Percentiles rank a stretch among this genome's conserved stretches.
These are phyloP conservation scores for Kurtzmaniella quercitrusa DNA, from an alignment of 1,139 yeast genomes.

Conservation along the genomic window DNA sequence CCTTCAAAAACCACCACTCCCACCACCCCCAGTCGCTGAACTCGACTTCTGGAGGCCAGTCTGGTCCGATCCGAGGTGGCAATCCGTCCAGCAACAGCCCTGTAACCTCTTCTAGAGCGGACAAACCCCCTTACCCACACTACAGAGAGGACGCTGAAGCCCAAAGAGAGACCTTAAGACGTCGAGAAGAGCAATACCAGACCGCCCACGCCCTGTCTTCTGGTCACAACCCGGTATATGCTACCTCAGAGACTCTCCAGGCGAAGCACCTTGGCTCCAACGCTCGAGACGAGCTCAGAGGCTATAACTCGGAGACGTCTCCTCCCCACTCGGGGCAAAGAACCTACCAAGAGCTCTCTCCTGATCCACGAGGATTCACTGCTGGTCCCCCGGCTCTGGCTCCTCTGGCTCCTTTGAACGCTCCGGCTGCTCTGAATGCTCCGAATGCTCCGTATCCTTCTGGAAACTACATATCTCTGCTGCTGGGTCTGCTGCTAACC, in stretches of 20 bases:
- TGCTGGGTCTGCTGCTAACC: background rate
- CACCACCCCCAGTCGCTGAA: background rate
- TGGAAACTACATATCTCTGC: background rate
- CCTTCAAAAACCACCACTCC: background rate
- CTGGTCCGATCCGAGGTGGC: no score
- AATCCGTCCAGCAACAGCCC: background rate
- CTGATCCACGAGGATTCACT: background rate
- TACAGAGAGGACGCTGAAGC: background rate
- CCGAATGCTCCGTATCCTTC: background rate
- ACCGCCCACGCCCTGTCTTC: background rate
- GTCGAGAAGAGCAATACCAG: constrained; percentile 7
- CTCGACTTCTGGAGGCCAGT: background rate
- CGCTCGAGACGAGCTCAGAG: background rate
- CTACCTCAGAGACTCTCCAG: background rate
- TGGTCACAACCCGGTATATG: background rate
- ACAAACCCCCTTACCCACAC: background rate
- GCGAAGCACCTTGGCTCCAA: background rate
- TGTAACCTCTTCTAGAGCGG: background rate
- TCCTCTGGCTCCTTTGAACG: no score
- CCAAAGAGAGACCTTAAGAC: background rate
- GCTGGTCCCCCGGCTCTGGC: no score
- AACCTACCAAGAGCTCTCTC: background rate
- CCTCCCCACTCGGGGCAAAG: constrained; percentile 3
- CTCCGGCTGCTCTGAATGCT: no score
- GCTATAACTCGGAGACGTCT: background rate